A percentile compares a stretch with the other conserved stretches of the same genome.
Conservation (phyloP, 768 basidiomycete species). For the Leccinum disarticulatum region DNA sequence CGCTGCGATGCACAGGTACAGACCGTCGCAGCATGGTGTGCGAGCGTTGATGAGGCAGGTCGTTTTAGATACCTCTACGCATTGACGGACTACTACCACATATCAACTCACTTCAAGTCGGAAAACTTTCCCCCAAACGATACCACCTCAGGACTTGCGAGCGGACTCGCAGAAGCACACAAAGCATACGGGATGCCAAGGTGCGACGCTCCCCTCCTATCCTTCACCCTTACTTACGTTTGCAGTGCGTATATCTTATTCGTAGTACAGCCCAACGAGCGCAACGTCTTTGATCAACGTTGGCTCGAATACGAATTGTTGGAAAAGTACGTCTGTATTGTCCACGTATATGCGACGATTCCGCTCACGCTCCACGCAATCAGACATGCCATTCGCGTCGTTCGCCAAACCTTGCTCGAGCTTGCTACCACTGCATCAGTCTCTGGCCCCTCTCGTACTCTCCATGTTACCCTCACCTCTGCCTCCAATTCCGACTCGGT, state of each 20-base stretch:
- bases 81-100: slow-evolving; percentile 65
- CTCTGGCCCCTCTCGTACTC: slow-evolving; percentile 40
- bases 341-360: neutral
- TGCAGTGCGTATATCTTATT: slow-evolving; percentile 67
- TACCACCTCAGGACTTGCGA: slow-evolving; percentile 65
- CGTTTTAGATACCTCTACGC: slow-evolving; percentile 59
- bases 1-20: slow-evolving; percentile 81
- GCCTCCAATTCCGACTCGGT: slow-evolving; percentile 23
- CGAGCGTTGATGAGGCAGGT: neutral
- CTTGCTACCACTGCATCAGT: slow-evolving; percentile 60
- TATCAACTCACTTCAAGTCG: slow-evolving; percentile 49
- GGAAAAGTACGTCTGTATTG: slow-evolving; percentile 53
- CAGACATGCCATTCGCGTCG: slow-evolving; percentile 72
- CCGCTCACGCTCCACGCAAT: neutral
- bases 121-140: slow-evolving; percentile 73
- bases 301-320: slow-evolving; percentile 85
- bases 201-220: slow-evolving; percentile 36
- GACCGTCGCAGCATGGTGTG: slow-evolving; percentile 2
- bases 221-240: neutral
- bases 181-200: slow-evolving; percentile 58
- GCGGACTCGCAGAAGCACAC: slow-evolving; percentile 81
- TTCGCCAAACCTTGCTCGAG: slow-evolving; percentile 76
- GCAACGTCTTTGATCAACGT: slow-evolving; percentile 94
- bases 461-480: slow-evolving; percentile 35
- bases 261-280: slow-evolving; percentile 84